phyloP scores from a whole-genome alignment of 2,329 filamentous ascomycete genomes.

The Septoria petroselini region DNA sequence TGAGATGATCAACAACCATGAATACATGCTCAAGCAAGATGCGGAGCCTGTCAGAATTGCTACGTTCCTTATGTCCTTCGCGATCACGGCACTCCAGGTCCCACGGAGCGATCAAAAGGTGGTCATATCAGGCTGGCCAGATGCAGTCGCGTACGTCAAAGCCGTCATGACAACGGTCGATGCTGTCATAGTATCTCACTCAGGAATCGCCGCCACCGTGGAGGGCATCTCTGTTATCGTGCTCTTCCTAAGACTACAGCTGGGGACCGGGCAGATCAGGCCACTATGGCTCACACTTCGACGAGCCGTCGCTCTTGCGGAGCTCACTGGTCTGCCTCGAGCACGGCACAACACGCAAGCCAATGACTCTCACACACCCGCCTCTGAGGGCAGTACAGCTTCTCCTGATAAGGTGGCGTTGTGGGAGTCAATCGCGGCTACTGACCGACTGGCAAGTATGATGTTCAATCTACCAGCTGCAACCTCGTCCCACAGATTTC shows the following conservation, averaged over 20 bases:
- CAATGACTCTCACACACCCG: neutral
- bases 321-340: conserved; percentile 40
- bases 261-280: conserved; percentile 37
- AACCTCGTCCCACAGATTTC: conserved; percentile 30
- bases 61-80: conserved; percentile 32
- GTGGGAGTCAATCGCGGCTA: conserved; percentile 18
- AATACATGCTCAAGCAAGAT: conserved; percentile 26
- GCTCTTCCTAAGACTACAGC: conserved; percentile 40
- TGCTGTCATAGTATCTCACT: conserved; percentile 34
- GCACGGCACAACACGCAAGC: conserved; percentile 16
- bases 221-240: conserved; percentile 37
- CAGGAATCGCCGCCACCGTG: conserved; percentile 36
- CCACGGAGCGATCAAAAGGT: conserved; percentile 8
- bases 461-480: conserved; percentile 39
- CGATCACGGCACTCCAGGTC: conserved; percentile 34
- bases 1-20: conserved; percentile 32
- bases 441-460: conserved; percentile 18
- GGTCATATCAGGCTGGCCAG: conserved; percentile 14
- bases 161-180: conserved; percentile 33
- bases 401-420: conserved; percentile 11
- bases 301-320: conserved; percentile 40
- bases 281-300: conserved; percentile 41
- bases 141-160: conserved; percentile 24
- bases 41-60: conserved; percentile 32
- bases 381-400: neutral